These are phyloP conservation scores for Naganishia vaughanmartiniae DNA, from an alignment of 768 basidiomycete species.

Conservation along the genomic window DNA sequence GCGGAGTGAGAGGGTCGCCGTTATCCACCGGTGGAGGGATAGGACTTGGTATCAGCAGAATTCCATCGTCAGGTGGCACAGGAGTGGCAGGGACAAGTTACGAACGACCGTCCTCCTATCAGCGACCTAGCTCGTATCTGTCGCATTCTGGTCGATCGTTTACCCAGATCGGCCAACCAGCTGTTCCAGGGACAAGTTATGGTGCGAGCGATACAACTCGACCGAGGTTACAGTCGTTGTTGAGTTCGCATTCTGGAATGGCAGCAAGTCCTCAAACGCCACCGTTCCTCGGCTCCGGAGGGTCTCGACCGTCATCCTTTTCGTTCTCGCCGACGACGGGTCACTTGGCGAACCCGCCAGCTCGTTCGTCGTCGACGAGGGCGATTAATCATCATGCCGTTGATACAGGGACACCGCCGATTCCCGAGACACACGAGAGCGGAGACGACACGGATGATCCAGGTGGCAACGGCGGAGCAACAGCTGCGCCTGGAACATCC, in stretches of 20 bases:
- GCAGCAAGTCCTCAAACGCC: slow-evolving; percentile 37
- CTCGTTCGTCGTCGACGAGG: slow-evolving; percentile 1
- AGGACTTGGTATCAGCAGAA: slow-evolving; percentile 4
- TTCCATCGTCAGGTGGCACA: not conserved
- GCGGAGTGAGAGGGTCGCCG: not conserved
- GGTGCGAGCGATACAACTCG: slow-evolving; percentile 37
- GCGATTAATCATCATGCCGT: not conserved
- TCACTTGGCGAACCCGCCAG: not conserved
- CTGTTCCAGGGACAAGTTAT: slow-evolving; percentile 36
- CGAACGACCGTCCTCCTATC: slow-evolving; percentile 35
- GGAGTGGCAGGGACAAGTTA: slow-evolving; percentile 32
- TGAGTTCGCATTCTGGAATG: slow-evolving; percentile 20
- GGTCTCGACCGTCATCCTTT: slow-evolving; percentile 23
- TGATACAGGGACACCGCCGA: slow-evolving; percentile 19
- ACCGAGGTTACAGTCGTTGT: slow-evolving; percentile 36
- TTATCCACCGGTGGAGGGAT: slow-evolving; percentile 26
- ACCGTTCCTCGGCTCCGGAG: slow-evolving; percentile 36
- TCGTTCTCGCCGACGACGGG: slow-evolving; percentile 1
- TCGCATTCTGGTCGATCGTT: slow-evolving; percentile 51
- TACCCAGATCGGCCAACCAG: slow-evolving; percentile 39
- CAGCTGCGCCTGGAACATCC: not conserved
- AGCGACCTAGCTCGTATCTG: slow-evolving; percentile 44
- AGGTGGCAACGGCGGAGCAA: not conserved
- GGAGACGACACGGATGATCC: slow-evolving; percentile 11
- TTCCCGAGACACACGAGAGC: slow-evolving; percentile 25